Percentiles rank a stretch among this genome's conserved stretches.
Conservation (phyloP, 1,139 yeast genomes). For the Suhomyces bolitotheri region DNA sequence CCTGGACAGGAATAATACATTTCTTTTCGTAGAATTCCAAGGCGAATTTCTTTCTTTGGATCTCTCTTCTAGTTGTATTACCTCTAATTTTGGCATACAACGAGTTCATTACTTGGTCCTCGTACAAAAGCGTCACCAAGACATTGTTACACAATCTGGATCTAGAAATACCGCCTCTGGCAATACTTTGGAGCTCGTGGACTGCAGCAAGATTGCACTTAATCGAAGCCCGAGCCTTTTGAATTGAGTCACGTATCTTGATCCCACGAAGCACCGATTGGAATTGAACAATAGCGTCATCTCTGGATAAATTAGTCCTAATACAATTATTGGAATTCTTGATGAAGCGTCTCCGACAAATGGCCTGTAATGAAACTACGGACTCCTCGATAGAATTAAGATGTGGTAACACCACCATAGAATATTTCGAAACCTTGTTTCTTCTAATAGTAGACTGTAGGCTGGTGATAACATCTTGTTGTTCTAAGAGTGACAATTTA, state of each 20-base stretch:
- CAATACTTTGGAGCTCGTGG: conserved; percentile 49
- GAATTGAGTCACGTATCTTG: conserved; percentile 24
- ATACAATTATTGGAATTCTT: conserved; percentile 14
- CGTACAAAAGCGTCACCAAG: conserved; percentile 42
- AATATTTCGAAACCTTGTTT: conserved; percentile 24
- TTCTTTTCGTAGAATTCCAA: conserved; percentile 24
- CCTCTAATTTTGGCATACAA: conserved; percentile 52
- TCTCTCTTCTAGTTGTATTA: conserved; percentile 32
- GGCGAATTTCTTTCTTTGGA: conserved; percentile 23
- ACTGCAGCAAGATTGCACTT: conserved; percentile 17
- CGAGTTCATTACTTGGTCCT: conserved; percentile 37
- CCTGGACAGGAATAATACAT: conserved; percentile 34
- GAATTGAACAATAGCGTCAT: conserved; percentile 25
- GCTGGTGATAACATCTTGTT: conserved; percentile 15
- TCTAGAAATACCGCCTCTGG: conserved; percentile 55
- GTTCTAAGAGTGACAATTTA: conserved; percentile 13
- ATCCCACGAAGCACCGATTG: conserved; percentile 41
- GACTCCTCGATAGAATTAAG: conserved; percentile 26
- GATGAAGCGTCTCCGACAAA: conserved; percentile 23
- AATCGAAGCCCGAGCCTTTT: conserved; percentile 20
- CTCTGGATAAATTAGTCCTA: conserved; percentile 14
- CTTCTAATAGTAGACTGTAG: conserved; percentile 36
- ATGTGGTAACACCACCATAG: conserved; percentile 26
- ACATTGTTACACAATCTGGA: conserved; percentile 46
- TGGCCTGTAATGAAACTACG: conserved; percentile 35